Conservation (phyloP, 208 protist genomes). For the Entamoeba moshkovskii region DNA sequence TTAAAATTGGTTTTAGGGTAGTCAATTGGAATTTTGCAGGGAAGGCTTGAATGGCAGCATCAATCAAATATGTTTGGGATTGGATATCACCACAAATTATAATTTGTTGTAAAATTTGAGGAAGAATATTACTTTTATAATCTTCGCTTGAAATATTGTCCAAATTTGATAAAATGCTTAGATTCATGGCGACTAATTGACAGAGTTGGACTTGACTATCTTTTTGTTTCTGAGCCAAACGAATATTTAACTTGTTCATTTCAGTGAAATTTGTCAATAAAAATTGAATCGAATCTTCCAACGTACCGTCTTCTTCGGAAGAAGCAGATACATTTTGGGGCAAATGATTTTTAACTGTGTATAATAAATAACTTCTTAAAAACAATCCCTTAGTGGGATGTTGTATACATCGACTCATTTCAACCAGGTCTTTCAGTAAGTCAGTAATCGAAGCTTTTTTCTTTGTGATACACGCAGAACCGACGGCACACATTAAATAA, state of each 20-base stretch:
- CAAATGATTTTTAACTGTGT: constrained; percentile 11
- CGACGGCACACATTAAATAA: constrained; percentile 21
- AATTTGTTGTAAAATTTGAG: neutral
- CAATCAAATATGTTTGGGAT: constrained; percentile 1
- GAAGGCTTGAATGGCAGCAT: neutral
- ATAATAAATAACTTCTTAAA: constrained; percentile 20
- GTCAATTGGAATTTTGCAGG: neutral
- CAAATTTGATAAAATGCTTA: neutral
- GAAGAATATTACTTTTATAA: neutral
- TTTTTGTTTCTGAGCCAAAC: neutral
- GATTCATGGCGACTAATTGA: neutral
- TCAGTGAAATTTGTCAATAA: constrained; percentile 2
- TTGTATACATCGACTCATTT: constrained; percentile 31
- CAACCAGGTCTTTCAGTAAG: constrained; percentile 27
- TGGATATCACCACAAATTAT: neutral
- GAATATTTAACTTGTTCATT: neutral
- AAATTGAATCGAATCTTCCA: constrained; percentile 3
- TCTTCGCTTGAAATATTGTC: neutral
- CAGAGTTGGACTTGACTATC: neutral
- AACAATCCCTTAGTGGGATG: constrained; percentile 29
- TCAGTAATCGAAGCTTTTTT: neutral
- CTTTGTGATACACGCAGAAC: neutral
- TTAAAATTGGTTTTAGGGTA: neutral
- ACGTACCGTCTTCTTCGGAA: neutral
- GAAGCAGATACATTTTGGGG: neutral